Conservation (phyloP, 2,329 filamentous ascomycete species). For the Verticillium tricorpus region DNA sequence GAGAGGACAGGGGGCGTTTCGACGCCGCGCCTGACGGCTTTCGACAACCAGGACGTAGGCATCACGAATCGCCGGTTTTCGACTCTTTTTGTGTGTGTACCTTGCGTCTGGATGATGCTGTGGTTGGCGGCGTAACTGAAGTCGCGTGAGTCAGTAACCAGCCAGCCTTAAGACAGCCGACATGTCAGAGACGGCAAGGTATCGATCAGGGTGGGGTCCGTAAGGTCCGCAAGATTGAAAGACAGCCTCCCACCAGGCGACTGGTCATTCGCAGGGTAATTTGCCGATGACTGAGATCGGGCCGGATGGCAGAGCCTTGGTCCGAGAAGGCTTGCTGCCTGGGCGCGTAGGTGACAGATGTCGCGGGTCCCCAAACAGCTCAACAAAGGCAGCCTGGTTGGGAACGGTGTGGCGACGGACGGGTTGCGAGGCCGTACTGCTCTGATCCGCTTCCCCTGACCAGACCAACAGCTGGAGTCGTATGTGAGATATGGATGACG, state of each 20-base stretch:
- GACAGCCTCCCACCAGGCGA: background rate
- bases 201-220: background rate
- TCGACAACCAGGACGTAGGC: background rate
- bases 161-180: background rate
- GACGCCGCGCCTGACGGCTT: conserved; percentile 9
- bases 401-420: background rate
- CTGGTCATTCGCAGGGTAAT: background rate
- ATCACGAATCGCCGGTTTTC: background rate
- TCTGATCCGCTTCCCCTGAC: background rate
- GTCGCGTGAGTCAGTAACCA: background rate
- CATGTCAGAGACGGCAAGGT: background rate
- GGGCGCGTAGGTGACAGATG: background rate
- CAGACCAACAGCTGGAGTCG: background rate
- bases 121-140: background rate
- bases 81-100: background rate
- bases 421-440: background rate
- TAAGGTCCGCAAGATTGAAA: background rate
- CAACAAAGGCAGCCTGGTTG: background rate
- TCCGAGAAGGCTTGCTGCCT: background rate
- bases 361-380: background rate
- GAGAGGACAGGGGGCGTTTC: conserved; percentile 10
- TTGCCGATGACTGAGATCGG: background rate
- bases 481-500: background rate
- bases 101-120: background rate
- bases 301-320: background rate